Conservation (phyloP, 2,329 filamentous ascomycete species). For the Fusarium anguioides region DNA sequence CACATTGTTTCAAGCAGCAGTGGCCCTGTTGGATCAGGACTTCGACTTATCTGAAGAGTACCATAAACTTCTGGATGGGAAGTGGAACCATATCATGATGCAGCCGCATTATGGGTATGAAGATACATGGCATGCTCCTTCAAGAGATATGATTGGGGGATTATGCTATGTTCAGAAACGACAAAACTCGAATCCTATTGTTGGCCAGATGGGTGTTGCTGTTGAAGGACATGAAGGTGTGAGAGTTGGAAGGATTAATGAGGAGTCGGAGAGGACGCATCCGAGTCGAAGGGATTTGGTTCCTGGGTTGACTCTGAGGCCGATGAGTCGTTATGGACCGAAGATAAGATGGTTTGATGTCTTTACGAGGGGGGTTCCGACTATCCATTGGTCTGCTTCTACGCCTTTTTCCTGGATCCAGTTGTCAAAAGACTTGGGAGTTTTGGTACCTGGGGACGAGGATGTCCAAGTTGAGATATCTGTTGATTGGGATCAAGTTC, state of each 20-base stretch:
- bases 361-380: slow-evolving; percentile 66
- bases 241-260: slow-evolving; percentile 55
- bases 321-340: slow-evolving; percentile 69
- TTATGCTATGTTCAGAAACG: slow-evolving; percentile 62
- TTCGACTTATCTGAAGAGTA: slow-evolving; percentile 62
- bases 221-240: slow-evolving; percentile 74
- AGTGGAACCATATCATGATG: slow-evolving; percentile 67
- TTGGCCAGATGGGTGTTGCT: slow-evolving; percentile 72
- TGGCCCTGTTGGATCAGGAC: slow-evolving; percentile 63
- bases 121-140: slow-evolving; percentile 67
- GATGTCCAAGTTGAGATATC: slow-evolving; percentile 34
- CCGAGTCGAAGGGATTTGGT: slow-evolving; percentile 57
- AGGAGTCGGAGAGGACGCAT: slow-evolving; percentile 64
- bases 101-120: slow-evolving; percentile 61
- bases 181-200: slow-evolving; percentile 62
- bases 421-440: slow-evolving; percentile 62
- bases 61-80: slow-evolving; percentile 61
- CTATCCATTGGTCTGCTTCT: slow-evolving; percentile 64
- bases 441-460: slow-evolving; percentile 54
- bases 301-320: slow-evolving; percentile 68
- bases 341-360: slow-evolving; percentile 70
- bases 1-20: slow-evolving; percentile 53
- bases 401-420: slow-evolving; percentile 62
- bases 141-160: slow-evolving; percentile 65
- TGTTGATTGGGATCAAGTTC: slow-evolving; percentile 53